phyloP scores from a whole-genome alignment of 2,329 filamentous ascomycete species.

The Dryadomyces quercivorus region DNA sequence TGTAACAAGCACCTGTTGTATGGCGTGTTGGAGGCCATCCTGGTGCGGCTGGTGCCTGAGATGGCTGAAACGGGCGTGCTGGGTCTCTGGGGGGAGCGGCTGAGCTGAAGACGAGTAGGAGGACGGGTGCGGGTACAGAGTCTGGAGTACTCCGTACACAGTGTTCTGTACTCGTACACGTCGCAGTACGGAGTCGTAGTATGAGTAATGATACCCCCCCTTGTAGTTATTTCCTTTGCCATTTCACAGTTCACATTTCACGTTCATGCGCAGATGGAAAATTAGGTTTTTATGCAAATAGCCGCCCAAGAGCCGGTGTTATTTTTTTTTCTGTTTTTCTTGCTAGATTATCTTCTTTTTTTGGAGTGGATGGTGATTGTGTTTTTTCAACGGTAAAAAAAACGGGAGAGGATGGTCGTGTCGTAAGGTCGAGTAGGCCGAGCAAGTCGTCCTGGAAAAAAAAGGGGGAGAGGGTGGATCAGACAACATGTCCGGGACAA shows the following conservation, averaged over 20 bases:
- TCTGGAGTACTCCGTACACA: not conserved
- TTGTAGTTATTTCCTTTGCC: not conserved
- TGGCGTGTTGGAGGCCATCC: conserved; percentile 63
- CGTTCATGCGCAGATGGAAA: not conserved
- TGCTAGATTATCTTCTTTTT: conserved; percentile 2
- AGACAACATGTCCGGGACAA: conserved; percentile 21
- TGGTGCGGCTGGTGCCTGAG: conserved; percentile 79
- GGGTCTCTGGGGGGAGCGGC: conserved; percentile 63
- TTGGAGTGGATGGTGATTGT: conserved; percentile 1
- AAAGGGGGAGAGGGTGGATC: not conserved
- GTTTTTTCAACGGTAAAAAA: not conserved
- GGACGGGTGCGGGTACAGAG: too few relatives aligned
- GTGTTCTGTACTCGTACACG: too few relatives aligned
- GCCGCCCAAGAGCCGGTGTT: conserved; percentile 11
- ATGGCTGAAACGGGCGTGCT: conserved; percentile 57
- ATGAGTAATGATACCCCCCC: not conserved
- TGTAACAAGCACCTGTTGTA: conserved; percentile 91
- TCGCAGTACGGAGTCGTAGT: not conserved
- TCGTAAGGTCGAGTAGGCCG: not conserved
- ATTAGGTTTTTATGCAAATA: conserved; percentile 8
- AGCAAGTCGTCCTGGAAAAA: not conserved
- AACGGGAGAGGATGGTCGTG: not conserved
- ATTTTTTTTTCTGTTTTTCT: conserved; percentile 7
- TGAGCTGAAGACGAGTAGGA: conserved; percentile 30
- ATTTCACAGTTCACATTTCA: not conserved